Percentiles rank a stretch among this genome's conserved stretches.
These are phyloP conservation scores for Cutaneotrichosporon sp. DNA, from an alignment of 1,284 basidiomycete species.

Conservation along the genomic window DNA sequence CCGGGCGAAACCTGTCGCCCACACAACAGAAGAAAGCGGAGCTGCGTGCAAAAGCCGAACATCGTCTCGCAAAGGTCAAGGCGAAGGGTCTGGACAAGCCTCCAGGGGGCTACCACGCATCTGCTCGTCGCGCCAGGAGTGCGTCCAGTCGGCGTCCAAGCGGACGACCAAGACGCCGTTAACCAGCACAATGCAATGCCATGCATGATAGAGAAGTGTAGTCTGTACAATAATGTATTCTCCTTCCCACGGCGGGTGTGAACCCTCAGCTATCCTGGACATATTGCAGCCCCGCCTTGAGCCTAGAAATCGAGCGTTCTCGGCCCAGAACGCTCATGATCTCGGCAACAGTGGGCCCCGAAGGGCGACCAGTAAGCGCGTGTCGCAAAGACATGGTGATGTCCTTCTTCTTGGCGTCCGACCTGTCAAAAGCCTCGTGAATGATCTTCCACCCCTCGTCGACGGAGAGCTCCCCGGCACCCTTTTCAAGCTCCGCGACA, in stretches of 20 bases:
- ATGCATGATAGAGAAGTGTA: slow-evolving; percentile 4
- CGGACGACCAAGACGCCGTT: too few species aligned
- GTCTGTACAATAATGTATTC: neutral
- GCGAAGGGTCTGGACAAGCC: slow-evolving; percentile 7
- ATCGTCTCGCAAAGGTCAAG: slow-evolving; percentile 8
- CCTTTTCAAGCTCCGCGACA: slow-evolving; percentile 12
- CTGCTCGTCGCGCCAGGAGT: neutral
- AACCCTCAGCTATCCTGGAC: neutral
- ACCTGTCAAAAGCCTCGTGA: slow-evolving; percentile 50
- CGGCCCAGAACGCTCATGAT: slow-evolving; percentile 31
- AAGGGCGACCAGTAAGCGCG: slow-evolving; percentile 66
- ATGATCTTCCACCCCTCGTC: slow-evolving; percentile 49
- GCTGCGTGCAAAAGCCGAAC: slow-evolving; percentile 7
- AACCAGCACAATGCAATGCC: neutral
- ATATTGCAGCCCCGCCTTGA: slow-evolving; percentile 16
- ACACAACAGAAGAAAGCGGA: slow-evolving; percentile 18
- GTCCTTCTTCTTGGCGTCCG: slow-evolving; percentile 53
- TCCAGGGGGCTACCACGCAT: neutral
- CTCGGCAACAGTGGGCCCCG: slow-evolving; percentile 32
- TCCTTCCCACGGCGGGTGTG: neutral
- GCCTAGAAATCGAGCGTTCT: slow-evolving; percentile 18
- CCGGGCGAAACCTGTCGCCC: slow-evolving; percentile 11
- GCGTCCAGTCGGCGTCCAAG: neutral
- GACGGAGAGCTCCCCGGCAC: slow-evolving; percentile 26
- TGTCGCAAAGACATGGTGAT: slow-evolving; percentile 69